Evolutionary conservation across 345 rosid genomes (phyloP).

Genomic region (Sonneratia caseolaris): DNA sequence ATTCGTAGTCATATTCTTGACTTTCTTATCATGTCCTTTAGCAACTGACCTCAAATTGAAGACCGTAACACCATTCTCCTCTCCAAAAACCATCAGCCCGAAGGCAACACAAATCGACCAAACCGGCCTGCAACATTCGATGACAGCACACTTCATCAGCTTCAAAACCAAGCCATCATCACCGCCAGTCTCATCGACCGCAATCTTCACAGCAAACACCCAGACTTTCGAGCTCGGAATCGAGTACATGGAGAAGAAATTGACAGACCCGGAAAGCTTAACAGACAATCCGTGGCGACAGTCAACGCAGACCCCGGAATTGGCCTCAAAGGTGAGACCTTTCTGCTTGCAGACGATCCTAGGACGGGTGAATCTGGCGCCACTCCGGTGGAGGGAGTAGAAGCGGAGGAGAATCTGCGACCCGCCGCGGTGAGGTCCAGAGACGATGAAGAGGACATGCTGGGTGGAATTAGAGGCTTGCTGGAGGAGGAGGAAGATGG

Average conservation of each 20-base stretch:
- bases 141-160: conserved; percentile 62
- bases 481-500: conserved; percentile 33
- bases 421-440: conserved; percentile 46
- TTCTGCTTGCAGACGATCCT: conserved; percentile 50
- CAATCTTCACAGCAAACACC: conserved; percentile 45
- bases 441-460: conserved; percentile 38
- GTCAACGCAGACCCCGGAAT: conserved; percentile 50
- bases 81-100: conserved; percentile 61
- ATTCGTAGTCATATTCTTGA: conserved; percentile 20
- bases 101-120: conserved; percentile 50
- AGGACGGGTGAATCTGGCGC: conserved; percentile 31
- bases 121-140: conserved; percentile 55
- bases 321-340: conserved; percentile 42
- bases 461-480: conserved; percentile 22
- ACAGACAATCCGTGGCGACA: conserved; percentile 46
- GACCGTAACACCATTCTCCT: conserved; percentile 58
- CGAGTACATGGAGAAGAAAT: conserved; percentile 56
- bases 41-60: conserved; percentile 48
- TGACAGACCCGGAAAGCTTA: conserved; percentile 56
- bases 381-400: conserved; percentile 19
- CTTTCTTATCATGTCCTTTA: conserved; percentile 38
- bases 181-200: conserved; percentile 19
- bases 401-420: conserved; percentile 51
- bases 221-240: conserved; percentile 46
- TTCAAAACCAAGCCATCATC: conserved; percentile 34